Base-by-base conservation (phyloP, 345 rosid genomes). In the Kandelia obovata region DNA sequence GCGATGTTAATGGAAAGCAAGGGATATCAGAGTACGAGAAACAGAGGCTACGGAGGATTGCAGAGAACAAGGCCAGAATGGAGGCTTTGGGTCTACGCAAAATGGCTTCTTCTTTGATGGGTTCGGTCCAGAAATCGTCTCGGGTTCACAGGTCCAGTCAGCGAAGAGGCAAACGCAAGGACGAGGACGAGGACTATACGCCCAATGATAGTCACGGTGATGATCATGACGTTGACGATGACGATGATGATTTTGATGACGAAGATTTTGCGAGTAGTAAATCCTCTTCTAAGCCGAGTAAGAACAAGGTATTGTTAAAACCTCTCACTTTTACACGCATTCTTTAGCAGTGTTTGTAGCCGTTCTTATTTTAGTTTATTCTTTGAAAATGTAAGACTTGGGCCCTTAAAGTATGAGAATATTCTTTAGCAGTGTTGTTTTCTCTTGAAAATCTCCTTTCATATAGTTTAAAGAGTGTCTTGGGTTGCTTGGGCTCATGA, bases 61-160 rank as follows among this genome's bases (percentile, higher is more conserved):
- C 89, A 15, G 92, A 85, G 86, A 89, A 93, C 83, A 81, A 74
- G 75, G 90, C 88, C 27, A 83, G 89, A 73, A 84, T 91, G 89
- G 95, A 84, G 77, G 96, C 96, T 56, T 68, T 91, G 66, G 96
- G 98, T 67, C 81, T 93, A 58, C 70, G 69, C 35, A 87, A 80
- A 75, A 39, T 86, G 69, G 89, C 89, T 15, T 78, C 82, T 68
- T 79, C 88, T 71, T 66, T 89, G 31, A 68, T 76, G 73, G 79
- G 65, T 55, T 75, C 90, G 34, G 51, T 75, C 57, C 80, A 28
- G 58, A 77, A 59, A 53, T 70, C 72, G 21, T 35, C 61, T 7
- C 71, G 69, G 65, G 39, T 28, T 21, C 67, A 39, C 15, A 57
- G 26, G 31, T 49, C 61, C n/a, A 51, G 7, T 49, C 59, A 30